A percentile compares a stretch with the other conserved stretches of the same genome.
Conservation (phyloP, 306 rosid species). For the Erythrophleum fordii region DNA sequence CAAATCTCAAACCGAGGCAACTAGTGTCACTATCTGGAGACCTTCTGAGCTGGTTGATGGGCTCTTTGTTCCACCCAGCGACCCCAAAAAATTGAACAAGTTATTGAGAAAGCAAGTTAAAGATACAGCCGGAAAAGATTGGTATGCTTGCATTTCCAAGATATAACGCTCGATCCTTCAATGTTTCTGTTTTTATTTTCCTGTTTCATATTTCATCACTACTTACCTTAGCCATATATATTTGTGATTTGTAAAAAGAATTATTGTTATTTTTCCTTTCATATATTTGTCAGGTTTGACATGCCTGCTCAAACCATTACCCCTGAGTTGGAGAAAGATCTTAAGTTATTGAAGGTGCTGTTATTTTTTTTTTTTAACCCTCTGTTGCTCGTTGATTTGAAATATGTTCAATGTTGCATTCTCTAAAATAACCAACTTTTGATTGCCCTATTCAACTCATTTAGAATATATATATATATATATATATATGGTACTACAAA, state of each 20-base stretch:
- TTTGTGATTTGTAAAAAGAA: background rate
- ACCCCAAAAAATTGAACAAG: constrained; percentile 70
- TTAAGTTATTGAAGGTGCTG: constrained; percentile 73
- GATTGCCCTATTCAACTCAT: constrained; percentile 15
- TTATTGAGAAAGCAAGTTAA: constrained; percentile 64
- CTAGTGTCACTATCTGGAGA: constrained; percentile 59
- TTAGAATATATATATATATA: too few relatives aligned
- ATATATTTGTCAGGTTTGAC: constrained; percentile 64
- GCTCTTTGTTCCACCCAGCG: constrained; percentile 74
- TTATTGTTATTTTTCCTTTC: constrained; percentile 9
- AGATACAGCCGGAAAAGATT: constrained; percentile 71
- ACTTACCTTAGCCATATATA: background rate
- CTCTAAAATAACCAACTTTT: constrained; percentile 4
- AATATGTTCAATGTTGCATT: constrained; percentile 11
- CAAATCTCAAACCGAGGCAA: constrained; percentile 44
- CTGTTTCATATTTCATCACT: too few relatives aligned
- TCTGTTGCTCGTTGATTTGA: background rate
- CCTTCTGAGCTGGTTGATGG: constrained; percentile 78
- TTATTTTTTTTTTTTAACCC: background rate
- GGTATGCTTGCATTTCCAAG: constrained; percentile 49
- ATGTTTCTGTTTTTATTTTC: too few relatives aligned
- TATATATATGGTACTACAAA: background rate
- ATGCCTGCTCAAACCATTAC: constrained; percentile 86
- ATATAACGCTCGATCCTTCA: too few relatives aligned
- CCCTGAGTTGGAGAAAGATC: constrained; percentile 76